A percentile compares a stretch with the other conserved stretches of the same genome.
Conservation (phyloP, 306 rosid species). For the Herpetospermum pedunculosum region DNA sequence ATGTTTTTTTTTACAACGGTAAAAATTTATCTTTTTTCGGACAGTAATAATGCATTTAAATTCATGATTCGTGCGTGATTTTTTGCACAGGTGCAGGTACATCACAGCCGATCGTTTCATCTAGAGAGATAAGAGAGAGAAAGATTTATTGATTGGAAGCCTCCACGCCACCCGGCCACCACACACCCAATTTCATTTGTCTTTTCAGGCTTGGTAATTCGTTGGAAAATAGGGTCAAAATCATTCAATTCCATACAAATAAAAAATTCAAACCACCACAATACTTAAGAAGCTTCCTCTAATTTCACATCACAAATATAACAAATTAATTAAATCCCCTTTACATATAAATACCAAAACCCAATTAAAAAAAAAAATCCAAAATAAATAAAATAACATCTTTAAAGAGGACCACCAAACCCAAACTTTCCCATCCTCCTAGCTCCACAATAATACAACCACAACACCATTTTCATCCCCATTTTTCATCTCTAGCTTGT, state of each 20-base stretch:
- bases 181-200: not conserved
- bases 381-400: no score
- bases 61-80: no score
- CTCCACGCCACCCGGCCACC: not conserved
- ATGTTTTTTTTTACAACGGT: no score
- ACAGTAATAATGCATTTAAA: no score
- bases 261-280: not conserved
- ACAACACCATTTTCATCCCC: not conserved
- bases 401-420: constrained; percentile 5
- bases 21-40: no score
- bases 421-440: not conserved
- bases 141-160: not conserved
- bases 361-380: not conserved
- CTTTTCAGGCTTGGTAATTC: not conserved
- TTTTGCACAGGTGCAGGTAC: no score
- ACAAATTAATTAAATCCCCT: not conserved
- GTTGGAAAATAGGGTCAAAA: not conserved
- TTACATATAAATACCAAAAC: not conserved
- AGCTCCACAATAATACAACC: not conserved
- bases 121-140: no score
- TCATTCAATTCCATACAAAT: not conserved
- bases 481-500: not conserved
- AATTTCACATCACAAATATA: not conserved
- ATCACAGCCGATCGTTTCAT: no score
- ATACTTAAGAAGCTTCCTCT: not conserved